Conservation (phyloP, 1,139 yeast genomes). For the Magnusiomyces tetraspermus region DNA sequence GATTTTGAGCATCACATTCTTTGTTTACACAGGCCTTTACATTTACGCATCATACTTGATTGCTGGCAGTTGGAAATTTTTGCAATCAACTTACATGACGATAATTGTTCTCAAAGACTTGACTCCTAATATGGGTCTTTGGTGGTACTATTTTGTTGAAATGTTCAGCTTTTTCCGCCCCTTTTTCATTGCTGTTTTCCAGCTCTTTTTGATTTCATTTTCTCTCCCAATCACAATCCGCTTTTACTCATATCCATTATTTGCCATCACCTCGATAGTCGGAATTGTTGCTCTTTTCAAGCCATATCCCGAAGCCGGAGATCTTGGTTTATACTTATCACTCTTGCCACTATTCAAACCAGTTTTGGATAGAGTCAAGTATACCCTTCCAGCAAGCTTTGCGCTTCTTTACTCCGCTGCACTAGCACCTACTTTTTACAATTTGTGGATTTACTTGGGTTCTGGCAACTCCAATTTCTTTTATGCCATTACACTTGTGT, state of each 20-base stretch:
- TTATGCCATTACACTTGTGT: constrained; percentile 82
- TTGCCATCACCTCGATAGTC: constrained; percentile 52
- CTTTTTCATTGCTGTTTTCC: constrained; percentile 77
- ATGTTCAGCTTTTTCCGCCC: constrained; percentile 84
- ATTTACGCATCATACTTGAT: constrained; percentile 37
- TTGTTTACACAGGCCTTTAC: constrained; percentile 30
- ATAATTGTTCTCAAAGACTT: constrained; percentile 55
- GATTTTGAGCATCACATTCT: constrained; percentile 12
- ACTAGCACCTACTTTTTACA: constrained; percentile 82
- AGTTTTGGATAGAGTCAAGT: constrained; percentile 34
- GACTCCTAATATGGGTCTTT: constrained; percentile 78
- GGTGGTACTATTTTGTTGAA: constrained; percentile 98
- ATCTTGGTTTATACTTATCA: constrained; percentile 59
- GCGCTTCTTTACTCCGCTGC: constrained; percentile 43
- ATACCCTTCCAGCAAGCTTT: constrained; percentile 37
- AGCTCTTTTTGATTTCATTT: constrained; percentile 59
- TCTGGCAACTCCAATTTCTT: constrained; percentile 95
- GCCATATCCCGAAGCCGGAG: constrained; percentile 84
- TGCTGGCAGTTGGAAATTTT: constrained; percentile 40
- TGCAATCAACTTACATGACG: constrained; percentile 54
- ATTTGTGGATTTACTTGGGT: constrained; percentile 89
- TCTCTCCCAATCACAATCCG: constrained; percentile 67
- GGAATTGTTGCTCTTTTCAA: constrained; percentile 68
- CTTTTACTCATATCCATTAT: constrained; percentile 45
- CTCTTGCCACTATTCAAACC: constrained; percentile 49